Evolutionary conservation across 2,329 filamentous ascomycete genomes (phyloP).

Genomic region (Pyrenophora seminiperda): DNA sequence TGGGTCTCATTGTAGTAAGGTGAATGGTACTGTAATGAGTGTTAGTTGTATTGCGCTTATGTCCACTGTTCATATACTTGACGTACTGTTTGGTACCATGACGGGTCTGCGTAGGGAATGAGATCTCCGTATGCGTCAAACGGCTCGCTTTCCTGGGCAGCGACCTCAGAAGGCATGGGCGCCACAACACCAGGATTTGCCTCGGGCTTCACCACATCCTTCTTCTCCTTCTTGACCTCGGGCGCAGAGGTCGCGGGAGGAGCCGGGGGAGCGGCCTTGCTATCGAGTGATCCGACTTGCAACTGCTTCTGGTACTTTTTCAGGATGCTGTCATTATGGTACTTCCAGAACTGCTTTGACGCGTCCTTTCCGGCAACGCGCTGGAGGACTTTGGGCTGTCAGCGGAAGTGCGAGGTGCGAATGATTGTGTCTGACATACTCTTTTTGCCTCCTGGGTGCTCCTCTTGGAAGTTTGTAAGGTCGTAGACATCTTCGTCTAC

Average conservation of each 20-base stretch:
- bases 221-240: slow-evolving; percentile 53
- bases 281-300: slow-evolving; percentile 76
- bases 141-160: slow-evolving; percentile 67
- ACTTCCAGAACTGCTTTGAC: slow-evolving; percentile 71
- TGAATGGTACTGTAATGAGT: slow-evolving; percentile 75
- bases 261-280: slow-evolving; percentile 66
- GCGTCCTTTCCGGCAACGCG: slow-evolving; percentile 70
- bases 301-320: slow-evolving; percentile 67
- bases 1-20: slow-evolving; percentile 97
- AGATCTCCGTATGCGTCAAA: slow-evolving; percentile 84
- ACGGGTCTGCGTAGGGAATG: slow-evolving; percentile 89
- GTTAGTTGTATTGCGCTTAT: slow-evolving; percentile 8
- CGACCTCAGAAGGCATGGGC: slow-evolving; percentile 45
- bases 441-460: slow-evolving; percentile 70
- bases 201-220: slow-evolving; percentile 60
- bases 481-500: slow-evolving; percentile 97
- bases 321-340: slow-evolving; percentile 64
- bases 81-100: slow-evolving; percentile 91
- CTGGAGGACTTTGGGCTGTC: slow-evolving; percentile 59
- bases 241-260: slow-evolving; percentile 56
- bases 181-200: slow-evolving; percentile 62
- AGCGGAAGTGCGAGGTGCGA: slow-evolving; percentile 12
- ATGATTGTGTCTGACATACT: slow-evolving; percentile 54
- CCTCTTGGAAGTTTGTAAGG: slow-evolving; percentile 69
- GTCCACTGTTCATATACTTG: not conserved